Conservation (phyloP, 139 green algal genomes). For the Micromonas commoda region DNA sequence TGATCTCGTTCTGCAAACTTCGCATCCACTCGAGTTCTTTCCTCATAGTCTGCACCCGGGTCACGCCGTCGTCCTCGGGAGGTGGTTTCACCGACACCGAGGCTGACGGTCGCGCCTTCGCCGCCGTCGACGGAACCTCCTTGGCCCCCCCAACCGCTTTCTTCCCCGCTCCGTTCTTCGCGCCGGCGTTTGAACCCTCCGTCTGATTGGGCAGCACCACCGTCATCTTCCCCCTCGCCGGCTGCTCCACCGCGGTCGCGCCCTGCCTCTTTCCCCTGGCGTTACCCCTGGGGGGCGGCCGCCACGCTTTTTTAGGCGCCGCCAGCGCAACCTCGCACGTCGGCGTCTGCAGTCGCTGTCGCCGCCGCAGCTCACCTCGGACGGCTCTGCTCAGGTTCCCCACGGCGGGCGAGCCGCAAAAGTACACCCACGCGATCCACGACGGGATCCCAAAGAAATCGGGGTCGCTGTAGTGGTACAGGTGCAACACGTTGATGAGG, state of each 20-base stretch:
- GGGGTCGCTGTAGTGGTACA: constrained; percentile 32
- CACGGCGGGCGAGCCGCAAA: constrained; percentile 29
- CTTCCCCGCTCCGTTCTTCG: too few species aligned
- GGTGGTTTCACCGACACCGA: too few species aligned
- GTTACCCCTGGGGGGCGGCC: not conserved
- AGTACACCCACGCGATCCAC: constrained; percentile 40
- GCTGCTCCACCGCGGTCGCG: not conserved
- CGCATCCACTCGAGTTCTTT: not conserved
- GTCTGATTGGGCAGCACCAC: not conserved
- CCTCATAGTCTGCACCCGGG: not conserved
- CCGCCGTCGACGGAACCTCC: too few species aligned
- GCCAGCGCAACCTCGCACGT: not conserved
- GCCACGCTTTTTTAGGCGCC: not conserved
- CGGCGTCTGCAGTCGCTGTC: not conserved
- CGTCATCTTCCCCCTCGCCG: not conserved
- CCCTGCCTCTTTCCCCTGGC: not conserved
- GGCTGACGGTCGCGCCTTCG: too few species aligned
- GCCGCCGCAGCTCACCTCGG: not conserved
- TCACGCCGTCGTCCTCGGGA: too few species aligned
- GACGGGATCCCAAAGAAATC: constrained; percentile 31
- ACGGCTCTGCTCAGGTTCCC: constrained; percentile 17
- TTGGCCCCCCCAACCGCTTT: too few species aligned
- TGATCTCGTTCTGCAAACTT: not conserved
- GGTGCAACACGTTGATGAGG: constrained; percentile 27
- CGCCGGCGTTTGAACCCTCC: too few species aligned